Percentiles rank a stretch among this genome's conserved stretches.
Conservation (phyloP, 108 stramenopile genomes). For the Aurantiochytrium sp. region DNA sequence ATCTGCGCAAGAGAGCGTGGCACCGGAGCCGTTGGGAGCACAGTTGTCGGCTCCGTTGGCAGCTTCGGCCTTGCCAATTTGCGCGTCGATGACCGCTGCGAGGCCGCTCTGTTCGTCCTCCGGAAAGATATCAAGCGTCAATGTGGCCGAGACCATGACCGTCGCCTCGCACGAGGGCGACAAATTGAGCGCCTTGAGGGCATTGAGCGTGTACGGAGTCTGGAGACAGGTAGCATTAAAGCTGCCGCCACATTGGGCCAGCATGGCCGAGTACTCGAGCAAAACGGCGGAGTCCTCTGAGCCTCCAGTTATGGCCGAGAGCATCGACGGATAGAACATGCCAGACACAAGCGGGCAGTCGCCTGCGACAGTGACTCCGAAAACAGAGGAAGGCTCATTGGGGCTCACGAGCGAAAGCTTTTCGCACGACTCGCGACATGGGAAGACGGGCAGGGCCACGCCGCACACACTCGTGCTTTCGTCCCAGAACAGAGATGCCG, state of each 20-base stretch:
- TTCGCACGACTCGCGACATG: not conserved
- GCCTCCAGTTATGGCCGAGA: not conserved
- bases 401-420: not conserved
- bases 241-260: not conserved
- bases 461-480: not conserved
- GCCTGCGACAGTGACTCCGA: not conserved
- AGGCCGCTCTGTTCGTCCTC: not conserved
- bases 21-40: not conserved
- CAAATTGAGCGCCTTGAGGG: not conserved
- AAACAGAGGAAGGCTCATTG: not conserved
- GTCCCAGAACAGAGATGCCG: not conserved
- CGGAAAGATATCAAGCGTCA: not conserved
- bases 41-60: not conserved
- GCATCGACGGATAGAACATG: not conserved
- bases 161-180: not conserved
- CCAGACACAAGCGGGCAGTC: not conserved
- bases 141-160: too few species aligned
- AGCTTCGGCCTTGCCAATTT: not conserved
- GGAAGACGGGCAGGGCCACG: not conserved
- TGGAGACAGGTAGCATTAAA: not conserved
- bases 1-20: not conserved
- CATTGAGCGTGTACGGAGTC: not conserved
- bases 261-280: not conserved
- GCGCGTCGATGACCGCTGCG: not conserved
- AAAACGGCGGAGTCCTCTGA: not conserved